Conservation (phyloP, 148 eudicot genomes). For the Vaccinium corymbosum region DNA sequence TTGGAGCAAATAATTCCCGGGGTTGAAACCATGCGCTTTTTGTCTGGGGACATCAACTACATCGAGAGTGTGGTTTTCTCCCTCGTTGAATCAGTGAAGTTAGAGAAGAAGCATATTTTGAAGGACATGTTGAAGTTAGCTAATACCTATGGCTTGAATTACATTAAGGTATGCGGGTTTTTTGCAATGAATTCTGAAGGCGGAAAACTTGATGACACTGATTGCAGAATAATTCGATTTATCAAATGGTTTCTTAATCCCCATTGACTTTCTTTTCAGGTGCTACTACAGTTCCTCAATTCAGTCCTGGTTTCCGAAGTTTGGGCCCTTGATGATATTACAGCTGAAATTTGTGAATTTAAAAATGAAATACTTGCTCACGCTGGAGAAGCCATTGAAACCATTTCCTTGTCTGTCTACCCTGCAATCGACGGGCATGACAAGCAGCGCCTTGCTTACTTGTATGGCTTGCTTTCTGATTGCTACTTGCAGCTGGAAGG, state of each 20-base stretch:
- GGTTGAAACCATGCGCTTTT: slow-evolving; percentile 71
- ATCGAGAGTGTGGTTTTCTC: slow-evolving; percentile 58
- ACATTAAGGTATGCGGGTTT: slow-evolving; percentile 49
- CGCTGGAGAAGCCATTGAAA: slow-evolving; percentile 55
- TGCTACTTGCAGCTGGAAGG: slow-evolving; percentile 63
- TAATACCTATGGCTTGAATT: slow-evolving; percentile 63
- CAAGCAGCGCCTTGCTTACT: slow-evolving; percentile 65
- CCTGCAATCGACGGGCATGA: slow-evolving; percentile 68
- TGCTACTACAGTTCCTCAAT: slow-evolving; percentile 57
- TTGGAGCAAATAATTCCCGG: slow-evolving; percentile 94
- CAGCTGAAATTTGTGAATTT: slow-evolving; percentile 51
- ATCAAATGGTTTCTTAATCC: background rate
- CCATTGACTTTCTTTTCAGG: slow-evolving; percentile 42
- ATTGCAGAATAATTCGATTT: background rate
- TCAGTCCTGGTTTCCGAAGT: slow-evolving; percentile 72
- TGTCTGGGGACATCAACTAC: slow-evolving; percentile 70
- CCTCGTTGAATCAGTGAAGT: slow-evolving; percentile 67
- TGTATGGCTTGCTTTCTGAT: slow-evolving; percentile 67
- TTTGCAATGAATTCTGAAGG: background rate
- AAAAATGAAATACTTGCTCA: slow-evolving; percentile 58
- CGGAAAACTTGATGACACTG: background rate
- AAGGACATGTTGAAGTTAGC: slow-evolving; percentile 64
- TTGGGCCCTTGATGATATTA: slow-evolving; percentile 73
- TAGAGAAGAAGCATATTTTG: slow-evolving; percentile 73
- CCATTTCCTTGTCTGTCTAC: slow-evolving; percentile 52